Base-by-base conservation (phyloP, 106 monocot genomes). In the Agapanthus africanus region DNA sequence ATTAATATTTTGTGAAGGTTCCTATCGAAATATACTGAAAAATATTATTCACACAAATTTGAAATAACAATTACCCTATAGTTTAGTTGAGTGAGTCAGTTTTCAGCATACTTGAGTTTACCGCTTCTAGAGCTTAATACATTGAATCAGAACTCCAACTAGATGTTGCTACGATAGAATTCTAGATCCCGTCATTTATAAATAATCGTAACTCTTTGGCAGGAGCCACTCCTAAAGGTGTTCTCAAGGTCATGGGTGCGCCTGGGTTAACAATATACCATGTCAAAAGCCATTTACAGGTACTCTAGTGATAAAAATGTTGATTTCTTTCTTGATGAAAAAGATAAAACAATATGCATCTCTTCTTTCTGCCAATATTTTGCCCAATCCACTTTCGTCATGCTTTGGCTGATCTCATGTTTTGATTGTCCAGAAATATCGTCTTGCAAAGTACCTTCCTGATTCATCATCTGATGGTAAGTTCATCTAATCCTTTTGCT, bases 261-360 rank as follows among this genome's bases (percentile, higher is more conserved):
- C 79, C 67, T 68, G 88, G 92, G 22, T 64, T 93, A 56, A 93
- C 92, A 7, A 93, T 93, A 72, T 93, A 88, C 75, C 88, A 93
- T 81, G 92, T 93, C 59, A 93, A 93, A 74, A 93, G 92, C 54
- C 92, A 93, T 74, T 81, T 93, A n/a, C 92, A 93, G 88, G 92
- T 93, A 79, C 5, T 47, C 54, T 19, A 15, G 26, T 31, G 56
- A 47, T 13, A 44, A 11, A 44, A 11, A 44, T 44, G 42, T 9
- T 44, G 16, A 44, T 44, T 9, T 44, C 19, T 14, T 67, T 66
- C 40, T 54, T 6, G n/a, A n/a, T n/a, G n/a, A n/a, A n/a, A n/a
- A n/a, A n/a, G n/a, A n/a, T n/a, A n/a, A n/a, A n/a, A n/a, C n/a
- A n/a, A n/a, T n/a, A n/a, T n/a, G n/a, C n/a, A n/a, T n/a, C n/a